phyloP scores from a whole-genome alignment of 2,329 filamentous ascomycete species.

The Dactylellina drechsleri region DNA sequence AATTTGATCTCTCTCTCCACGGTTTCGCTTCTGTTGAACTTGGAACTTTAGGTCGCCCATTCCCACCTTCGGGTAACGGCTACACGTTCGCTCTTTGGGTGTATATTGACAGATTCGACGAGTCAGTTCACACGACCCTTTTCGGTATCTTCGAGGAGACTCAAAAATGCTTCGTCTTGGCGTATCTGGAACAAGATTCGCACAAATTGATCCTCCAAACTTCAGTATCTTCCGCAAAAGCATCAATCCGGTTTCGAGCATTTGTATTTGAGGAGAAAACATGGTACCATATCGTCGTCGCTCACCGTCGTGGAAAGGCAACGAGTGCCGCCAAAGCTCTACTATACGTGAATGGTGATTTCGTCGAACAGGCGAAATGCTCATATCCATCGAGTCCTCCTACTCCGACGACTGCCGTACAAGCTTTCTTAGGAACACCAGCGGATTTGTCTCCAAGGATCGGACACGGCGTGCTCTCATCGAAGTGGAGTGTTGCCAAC shows the following conservation, averaged over 20 bases:
- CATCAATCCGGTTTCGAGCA: constrained; percentile 92
- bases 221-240: constrained; percentile 83
- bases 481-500: constrained; percentile 88
- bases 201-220: constrained; percentile 96
- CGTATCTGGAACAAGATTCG: constrained; percentile 93
- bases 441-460: constrained; percentile 81
- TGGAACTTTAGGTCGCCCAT: constrained; percentile 81
- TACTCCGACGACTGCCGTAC: constrained; percentile 75
- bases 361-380: constrained; percentile 89
- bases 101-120: constrained; percentile 85
- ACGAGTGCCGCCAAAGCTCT: constrained; percentile 82
- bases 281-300: constrained; percentile 95
- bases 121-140: constrained; percentile 86
- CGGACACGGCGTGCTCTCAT: constrained; percentile 77
- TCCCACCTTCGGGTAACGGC: constrained; percentile 82
- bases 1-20: constrained; percentile 89
- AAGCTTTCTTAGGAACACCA: constrained; percentile 93
- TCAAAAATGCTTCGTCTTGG: constrained; percentile 91
- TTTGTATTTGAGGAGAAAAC: constrained; percentile 76
- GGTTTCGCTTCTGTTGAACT: constrained; percentile 93
- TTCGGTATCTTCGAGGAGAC: constrained; percentile 93
- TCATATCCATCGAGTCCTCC: constrained; percentile 84
- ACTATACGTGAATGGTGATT: constrained; percentile 91
- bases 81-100: constrained; percentile 94
- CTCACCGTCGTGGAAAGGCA: constrained; percentile 81